Evolutionary conservation across 306 rosid genomes (phyloP), one percentile per base, ranked within the genome.

Genomic region (Amphicarpaea edgeworthii): DNA sequence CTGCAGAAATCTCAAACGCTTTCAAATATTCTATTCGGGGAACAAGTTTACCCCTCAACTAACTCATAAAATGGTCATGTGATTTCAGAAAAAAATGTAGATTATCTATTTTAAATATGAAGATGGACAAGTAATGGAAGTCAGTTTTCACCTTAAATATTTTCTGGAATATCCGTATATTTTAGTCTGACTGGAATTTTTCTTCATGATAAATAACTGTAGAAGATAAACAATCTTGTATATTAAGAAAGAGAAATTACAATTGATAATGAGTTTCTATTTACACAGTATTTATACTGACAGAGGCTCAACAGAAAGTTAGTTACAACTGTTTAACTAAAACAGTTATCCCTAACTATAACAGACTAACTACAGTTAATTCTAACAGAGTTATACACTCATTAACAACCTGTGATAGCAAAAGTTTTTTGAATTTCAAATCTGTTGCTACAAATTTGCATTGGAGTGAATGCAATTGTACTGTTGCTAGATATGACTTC

Each of bases 51-150:
- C 53, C 43, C 17, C 20, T 40, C 43, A 15, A 17, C 60, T 43
- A 21, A 24, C 37, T 57, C 37, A 23, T 65, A 24, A 71, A 49
- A 15, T 47, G 53, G 37, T 20, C 53, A 12, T 24, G 61, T 28
- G 51, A 38, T 34, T 72, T 21, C 26, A 21, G 45, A 47, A 41
- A 34, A 37, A 34, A 61, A 16, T 16, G 61, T 11, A 26, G 54
- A 26, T 49, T 40, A 28, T 42, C 43, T 23, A 50, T 69, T 42
- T 70, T 45, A 60, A 61, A 61, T 28, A 19, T 60, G 3, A 68
- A 76, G 70, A 20, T 53, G 42, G 69, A 81, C 55, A 41, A 53
- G 6, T 60, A 50, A 23, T 70, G 17, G 77, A 62, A 45, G 47
- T 32, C 46, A 53, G 55, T 76, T 60, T 68, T 60, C 50, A 4